Base-by-base conservation (phyloP, 192 early-diverging fungal genomes). In the Kappamyces sp. region DNA sequence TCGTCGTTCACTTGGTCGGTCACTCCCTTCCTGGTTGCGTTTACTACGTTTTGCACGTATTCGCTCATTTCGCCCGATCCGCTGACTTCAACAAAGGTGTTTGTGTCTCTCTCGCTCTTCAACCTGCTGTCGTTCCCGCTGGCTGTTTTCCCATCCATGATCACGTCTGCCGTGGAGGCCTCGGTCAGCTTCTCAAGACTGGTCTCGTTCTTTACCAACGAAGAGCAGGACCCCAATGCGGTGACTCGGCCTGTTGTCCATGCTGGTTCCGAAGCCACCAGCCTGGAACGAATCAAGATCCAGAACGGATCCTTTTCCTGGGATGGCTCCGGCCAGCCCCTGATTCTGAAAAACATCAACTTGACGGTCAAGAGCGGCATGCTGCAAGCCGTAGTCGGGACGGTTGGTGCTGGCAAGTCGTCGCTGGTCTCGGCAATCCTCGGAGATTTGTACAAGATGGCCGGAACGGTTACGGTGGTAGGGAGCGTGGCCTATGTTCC, bases 51-150 rank as follows among this genome's bases (percentile, higher is more conserved):
- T 70, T 71, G 81, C 1, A 65, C 90, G 12, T 98, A 89, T 55
- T 75, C 83, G 3, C 31, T 81, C 8, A 67, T 88, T 15, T 79
- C 76, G n/a, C 65, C 72, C 52, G 66, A 73, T 55, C 78, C 83
- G 51, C 78, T 83, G 47, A 78, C 78, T 4, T 81, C 81, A 9
- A 63, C 57, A 30, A 83, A 78, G 67, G 76, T 82, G 4, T 97
- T 97, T 68, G 91, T 91, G 1, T 84, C 91, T 2, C 72, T 99
- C 49, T 74, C 91, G 1, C 74, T 99, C 5, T 96, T 99, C 79
- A 94, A 94, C 68, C 71, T 95, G 47, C 68, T 97, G 22, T 87
- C 88, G 65, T 92, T 92, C 71, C 92, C 96, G 47, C 76, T 96
- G 45, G 58, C 78, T 45, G 79, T 87, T 34, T 88, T 96, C 61